These are phyloP conservation scores for Hsuehochloa calcarea DNA, from an alignment of 176 grass and related monocot species.

Conservation along the genomic window DNA sequence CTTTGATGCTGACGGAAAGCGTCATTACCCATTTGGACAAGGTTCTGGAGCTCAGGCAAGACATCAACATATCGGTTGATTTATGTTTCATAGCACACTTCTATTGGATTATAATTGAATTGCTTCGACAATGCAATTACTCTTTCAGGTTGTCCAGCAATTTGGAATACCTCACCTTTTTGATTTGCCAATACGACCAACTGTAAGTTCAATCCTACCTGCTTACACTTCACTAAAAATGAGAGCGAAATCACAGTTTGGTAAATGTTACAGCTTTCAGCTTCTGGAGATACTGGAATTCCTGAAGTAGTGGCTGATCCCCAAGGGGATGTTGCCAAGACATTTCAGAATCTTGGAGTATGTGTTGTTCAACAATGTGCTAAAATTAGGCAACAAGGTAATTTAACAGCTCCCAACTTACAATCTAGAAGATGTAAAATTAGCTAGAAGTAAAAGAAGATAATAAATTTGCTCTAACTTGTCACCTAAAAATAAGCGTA, in stretches of 20 bases:
- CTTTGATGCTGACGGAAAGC: constrained; percentile 93
- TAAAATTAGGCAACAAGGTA: constrained; percentile 99
- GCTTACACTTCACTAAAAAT: background rate
- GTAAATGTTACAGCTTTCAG: constrained; percentile 68
- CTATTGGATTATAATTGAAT: constrained; percentile 27
- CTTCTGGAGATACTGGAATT: constrained; percentile 88
- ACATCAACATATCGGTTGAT: background rate
- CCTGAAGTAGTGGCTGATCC: constrained; percentile 89
- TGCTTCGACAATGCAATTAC: constrained; percentile 1
- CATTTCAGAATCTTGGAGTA: constrained; percentile 92
- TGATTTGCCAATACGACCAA: constrained; percentile 85
- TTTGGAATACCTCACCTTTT: constrained; percentile 98
- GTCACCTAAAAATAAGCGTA: background rate
- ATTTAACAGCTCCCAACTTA: constrained; percentile 1
- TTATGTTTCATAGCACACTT: constrained; percentile 12
- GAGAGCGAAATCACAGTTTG: constrained; percentile 13
- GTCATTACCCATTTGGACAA: constrained; percentile 84
- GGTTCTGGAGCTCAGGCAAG: constrained; percentile 93
- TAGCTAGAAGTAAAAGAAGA: constrained; percentile 2
- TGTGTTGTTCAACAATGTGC: constrained; percentile 99
- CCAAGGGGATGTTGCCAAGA: constrained; percentile 87
- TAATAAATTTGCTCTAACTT: background rate
- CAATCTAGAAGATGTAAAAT: background rate
- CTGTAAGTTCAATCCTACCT: constrained; percentile 53
- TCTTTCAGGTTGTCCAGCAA: constrained; percentile 92